Percentiles rank a stretch among this genome's conserved stretches.
Conservation (phyloP, 2,329 filamentous ascomycete genomes). For the Colletotrichum scovillei region DNA sequence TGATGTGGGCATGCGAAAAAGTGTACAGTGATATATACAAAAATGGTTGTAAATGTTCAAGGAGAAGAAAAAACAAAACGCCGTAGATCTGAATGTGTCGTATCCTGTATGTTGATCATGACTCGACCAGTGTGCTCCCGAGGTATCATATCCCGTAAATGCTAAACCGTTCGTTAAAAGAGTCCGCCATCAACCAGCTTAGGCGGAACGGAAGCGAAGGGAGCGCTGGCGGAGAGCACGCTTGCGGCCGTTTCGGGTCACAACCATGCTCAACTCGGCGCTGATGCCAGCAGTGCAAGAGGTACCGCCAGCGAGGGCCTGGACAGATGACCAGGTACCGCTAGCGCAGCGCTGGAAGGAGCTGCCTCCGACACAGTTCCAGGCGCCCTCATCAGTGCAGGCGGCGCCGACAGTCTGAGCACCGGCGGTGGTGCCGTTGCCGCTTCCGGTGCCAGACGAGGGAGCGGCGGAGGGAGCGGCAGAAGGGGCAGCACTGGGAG, state of each 20-base stretch:
- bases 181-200: slow-evolving; percentile 32
- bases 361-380: slow-evolving; percentile 64
- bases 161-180: slow-evolving; percentile 19
- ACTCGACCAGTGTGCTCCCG: background rate
- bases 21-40: slow-evolving; percentile 32
- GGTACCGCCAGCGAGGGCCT: slow-evolving; percentile 58
- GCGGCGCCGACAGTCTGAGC: slow-evolving; percentile 53
- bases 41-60: slow-evolving; percentile 22
- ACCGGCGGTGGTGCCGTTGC: slow-evolving; percentile 37
- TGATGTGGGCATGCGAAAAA: background rate
- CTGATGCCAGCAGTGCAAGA: slow-evolving; percentile 56
- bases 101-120: too few species aligned
- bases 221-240: slow-evolving; percentile 41
- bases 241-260: slow-evolving; percentile 40
- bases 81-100: too few species aligned
- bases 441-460: slow-evolving; percentile 37
- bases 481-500: slow-evolving; percentile 26
- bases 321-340: slow-evolving; percentile 59
- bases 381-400: slow-evolving; percentile 61
- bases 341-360: slow-evolving; percentile 67
- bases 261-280: slow-evolving; percentile 49
- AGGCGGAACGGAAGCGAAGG: slow-evolving; percentile 35
- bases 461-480: slow-evolving; percentile 28
- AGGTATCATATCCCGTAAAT: slow-evolving; percentile 35
- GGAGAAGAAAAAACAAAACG: slow-evolving; percentile 6